Evolutionary conservation across 139 green algal genomes (phyloP).

Genomic region (Tetradesmus obliquus): DNA sequence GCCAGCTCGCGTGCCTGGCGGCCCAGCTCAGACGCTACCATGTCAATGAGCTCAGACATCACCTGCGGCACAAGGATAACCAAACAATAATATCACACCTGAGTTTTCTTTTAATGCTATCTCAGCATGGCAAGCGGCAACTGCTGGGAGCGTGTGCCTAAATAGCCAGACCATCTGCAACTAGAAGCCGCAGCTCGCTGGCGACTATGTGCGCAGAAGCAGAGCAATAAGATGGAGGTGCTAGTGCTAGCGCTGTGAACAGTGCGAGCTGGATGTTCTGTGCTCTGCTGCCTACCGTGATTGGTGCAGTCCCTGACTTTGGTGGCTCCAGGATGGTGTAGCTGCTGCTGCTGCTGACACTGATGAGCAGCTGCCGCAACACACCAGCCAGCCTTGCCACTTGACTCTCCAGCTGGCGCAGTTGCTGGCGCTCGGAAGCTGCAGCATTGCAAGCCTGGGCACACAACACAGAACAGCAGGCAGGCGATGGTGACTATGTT

Average conservation of each 20-base stretch:
- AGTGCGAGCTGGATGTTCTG: not conserved
- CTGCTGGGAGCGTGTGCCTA: too few relatives aligned
- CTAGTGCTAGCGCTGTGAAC: not conserved
- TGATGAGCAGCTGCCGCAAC: constrained; percentile 42
- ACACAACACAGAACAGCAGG: not conserved
- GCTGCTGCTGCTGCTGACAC: not conserved
- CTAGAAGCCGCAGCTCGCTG: not conserved
- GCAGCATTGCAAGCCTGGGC: constrained; percentile 11
- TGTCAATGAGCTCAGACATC: constrained; percentile 25
- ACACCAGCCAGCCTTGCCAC: constrained; percentile 12
- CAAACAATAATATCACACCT: not conserved
- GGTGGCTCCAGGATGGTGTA: not conserved
- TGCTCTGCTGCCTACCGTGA: not conserved
- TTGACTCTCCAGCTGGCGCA: constrained; percentile 16
- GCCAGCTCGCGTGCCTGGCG: not conserved
- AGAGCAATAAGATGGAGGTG: not conserved
- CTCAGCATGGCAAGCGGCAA: not conserved
- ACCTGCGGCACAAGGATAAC: not conserved
- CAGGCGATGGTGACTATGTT: not conserved
- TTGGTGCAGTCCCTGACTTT: not conserved
- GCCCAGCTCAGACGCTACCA: constrained; percentile 41
- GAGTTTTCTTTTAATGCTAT: not conserved
- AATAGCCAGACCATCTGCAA: too few relatives aligned
- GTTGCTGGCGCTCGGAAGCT: constrained; percentile 7
- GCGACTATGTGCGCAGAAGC: not conserved